phyloP scores from a whole-genome alignment of 2,329 filamentous ascomycete species.

The Parastagonospora nodorum region DNA sequence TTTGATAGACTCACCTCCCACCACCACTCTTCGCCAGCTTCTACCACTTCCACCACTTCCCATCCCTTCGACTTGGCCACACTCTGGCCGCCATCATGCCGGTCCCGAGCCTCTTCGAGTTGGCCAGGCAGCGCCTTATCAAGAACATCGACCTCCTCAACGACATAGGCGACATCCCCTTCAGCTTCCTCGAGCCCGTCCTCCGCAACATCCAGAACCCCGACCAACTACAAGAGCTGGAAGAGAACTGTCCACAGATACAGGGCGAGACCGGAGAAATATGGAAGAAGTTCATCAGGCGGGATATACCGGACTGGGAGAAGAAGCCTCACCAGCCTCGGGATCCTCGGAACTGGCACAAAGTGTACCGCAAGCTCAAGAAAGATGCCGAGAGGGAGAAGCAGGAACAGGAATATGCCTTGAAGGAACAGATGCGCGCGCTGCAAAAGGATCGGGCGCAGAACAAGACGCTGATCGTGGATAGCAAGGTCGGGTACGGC shows the following conservation, averaged over 20 bases:
- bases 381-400: conserved; percentile 47
- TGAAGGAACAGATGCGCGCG: conserved; percentile 39
- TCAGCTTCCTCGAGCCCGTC: conserved; percentile 68
- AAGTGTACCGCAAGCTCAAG: conserved; percentile 66
- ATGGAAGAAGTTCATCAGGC: conserved; percentile 79
- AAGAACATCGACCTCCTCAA: conserved; percentile 57
- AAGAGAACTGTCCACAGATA: conserved; percentile 77
- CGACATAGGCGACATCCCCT: conserved; percentile 74
- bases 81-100: conserved; percentile 32
- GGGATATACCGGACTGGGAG: conserved; percentile 73
- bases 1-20: background rate
- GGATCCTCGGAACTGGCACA: conserved; percentile 74
- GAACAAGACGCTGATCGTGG: conserved; percentile 40
- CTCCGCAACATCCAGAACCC: conserved; percentile 74
- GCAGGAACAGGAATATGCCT: conserved; percentile 34
- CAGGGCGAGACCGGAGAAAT: conserved; percentile 70
- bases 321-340: conserved; percentile 66
- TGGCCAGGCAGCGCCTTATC: conserved; percentile 49
- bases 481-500: conserved; percentile 30
- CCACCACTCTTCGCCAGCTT: background rate
- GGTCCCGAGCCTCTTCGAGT: conserved; percentile 44
- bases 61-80: background rate
- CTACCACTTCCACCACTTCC: background rate
- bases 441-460: conserved; percentile 36
- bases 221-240: conserved; percentile 72